Base-by-base conservation (phyloP, 176 grass and related monocot genomes). In the Triticum aestivum region DNA sequence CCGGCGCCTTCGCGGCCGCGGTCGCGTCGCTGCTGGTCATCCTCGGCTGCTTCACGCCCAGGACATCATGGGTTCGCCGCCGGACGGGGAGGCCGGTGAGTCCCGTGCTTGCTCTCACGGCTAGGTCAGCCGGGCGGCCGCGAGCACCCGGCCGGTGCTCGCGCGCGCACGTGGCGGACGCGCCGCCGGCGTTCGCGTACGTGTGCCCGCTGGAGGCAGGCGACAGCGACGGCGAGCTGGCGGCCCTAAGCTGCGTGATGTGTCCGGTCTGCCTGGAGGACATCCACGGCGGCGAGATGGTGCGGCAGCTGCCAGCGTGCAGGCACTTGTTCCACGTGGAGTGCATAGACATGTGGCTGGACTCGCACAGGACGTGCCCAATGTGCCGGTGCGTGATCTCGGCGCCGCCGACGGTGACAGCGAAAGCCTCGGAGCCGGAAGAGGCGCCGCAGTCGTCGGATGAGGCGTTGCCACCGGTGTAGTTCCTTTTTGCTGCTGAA, bases 381-480 rank as follows among this genome's bases (percentile, higher is more conserved):
- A 72, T 42, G 37, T 72, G 69, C 69, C 69, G 69, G 47, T 73
- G 87, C 56, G 69, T 64, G 14, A 20, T 88, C 65, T 51, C 52
- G 64, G 34, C 75, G 33, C 18, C 14, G 5, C 8, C 14, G 8
- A 35, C 8, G 4, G 21, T 8, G n/a, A 9, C 65, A 3, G 18
- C 42, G 4, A 73, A 78, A 49, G 66, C 32, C 2, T 14, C 35
- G 2, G n/a, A 45, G 13, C 6, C 51, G 3, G 61, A 61, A 37
- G 45, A 20, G 77, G 42, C 29, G 39, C 14, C 62, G 21, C 69
- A 49, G 21, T 38, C 61, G 2, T 39, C 51, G 0, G 62, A 24
- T 3, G 70, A 72, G n/a, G 73, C 61, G 23, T 3, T 90, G 65
- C 56, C 84, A 4, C 89, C 84, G 26, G 84, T 90, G 41, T 89